phyloP scores from a whole-genome alignment of 768 basidiomycete genomes.

The Exsudoporus frostii region DNA sequence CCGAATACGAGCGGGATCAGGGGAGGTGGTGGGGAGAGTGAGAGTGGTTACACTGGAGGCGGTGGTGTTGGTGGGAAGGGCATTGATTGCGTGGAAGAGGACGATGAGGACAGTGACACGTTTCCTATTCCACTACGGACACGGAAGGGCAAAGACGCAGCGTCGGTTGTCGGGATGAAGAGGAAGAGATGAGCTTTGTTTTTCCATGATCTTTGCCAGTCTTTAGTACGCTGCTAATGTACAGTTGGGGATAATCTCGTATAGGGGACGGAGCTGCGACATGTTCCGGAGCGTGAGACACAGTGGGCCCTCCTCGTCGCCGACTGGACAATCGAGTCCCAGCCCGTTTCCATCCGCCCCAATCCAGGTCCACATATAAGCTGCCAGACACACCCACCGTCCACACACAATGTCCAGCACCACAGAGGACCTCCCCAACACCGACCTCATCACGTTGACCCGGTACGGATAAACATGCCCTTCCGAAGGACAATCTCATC shows the following conservation, averaged over 20 bases:
- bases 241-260: constrained; percentile 14
- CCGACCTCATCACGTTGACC: constrained; percentile 90
- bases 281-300: constrained; percentile 30
- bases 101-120: constrained; percentile 66
- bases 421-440: constrained; percentile 65
- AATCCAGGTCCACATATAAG: constrained; percentile 9
- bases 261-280: constrained; percentile 1
- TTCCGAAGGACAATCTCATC: background rate
- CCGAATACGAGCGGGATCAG: constrained; percentile 64
- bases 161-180: constrained; percentile 50
- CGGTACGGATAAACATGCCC: constrained; percentile 47
- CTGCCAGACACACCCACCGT: background rate
- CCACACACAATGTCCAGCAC: constrained; percentile 26
- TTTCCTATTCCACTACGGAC: constrained; percentile 72
- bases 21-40: constrained; percentile 32
- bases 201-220: background rate
- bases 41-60: constrained; percentile 18
- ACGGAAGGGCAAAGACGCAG: constrained; percentile 57
- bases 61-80: constrained; percentile 15
- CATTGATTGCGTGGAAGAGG: constrained; percentile 41
- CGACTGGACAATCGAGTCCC: constrained; percentile 9
- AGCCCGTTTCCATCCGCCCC: constrained; percentile 22
- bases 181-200: constrained; percentile 55
- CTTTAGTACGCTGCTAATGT: constrained; percentile 18
- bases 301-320: background rate